Evolutionary conservation across 2,329 filamentous ascomycete genomes (phyloP).

Genomic region (Conoideocrella luteorostrata): DNA sequence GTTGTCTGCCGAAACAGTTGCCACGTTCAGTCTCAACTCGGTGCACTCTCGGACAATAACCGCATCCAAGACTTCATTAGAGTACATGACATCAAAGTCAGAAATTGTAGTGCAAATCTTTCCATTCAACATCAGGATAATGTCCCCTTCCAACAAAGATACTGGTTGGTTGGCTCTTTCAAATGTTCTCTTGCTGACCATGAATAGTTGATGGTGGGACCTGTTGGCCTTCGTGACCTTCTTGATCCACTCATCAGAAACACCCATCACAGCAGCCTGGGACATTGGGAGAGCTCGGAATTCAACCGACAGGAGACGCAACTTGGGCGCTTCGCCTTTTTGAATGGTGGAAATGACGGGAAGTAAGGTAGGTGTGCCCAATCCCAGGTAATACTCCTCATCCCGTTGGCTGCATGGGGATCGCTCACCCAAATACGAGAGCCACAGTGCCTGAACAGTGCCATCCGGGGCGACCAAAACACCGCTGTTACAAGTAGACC

Average conservation of each 20-base stretch:
- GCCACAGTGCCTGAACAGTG: conserved; percentile 89
- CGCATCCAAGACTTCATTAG: conserved; percentile 73
- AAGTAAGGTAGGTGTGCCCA: conserved; percentile 80
- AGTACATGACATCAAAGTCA: conserved; percentile 95
- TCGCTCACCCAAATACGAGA: conserved; percentile 92
- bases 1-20: conserved; percentile 81
- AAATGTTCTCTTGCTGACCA: conserved; percentile 86
- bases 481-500: conserved; percentile 86
- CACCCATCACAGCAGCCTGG: conserved; percentile 94
- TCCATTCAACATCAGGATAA: conserved; percentile 84
- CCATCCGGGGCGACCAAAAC: conserved; percentile 86
- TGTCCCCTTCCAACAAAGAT: conserved; percentile 79
- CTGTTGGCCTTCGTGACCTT: conserved; percentile 84
- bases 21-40: conserved; percentile 69
- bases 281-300: conserved; percentile 95
- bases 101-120: conserved; percentile 89
- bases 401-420: conserved; percentile 73
- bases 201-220: conserved; percentile 92
- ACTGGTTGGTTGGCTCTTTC: conserved; percentile 44
- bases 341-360: conserved; percentile 86
- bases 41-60: conserved; percentile 80
- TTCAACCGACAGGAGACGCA: conserved; percentile 90
- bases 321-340: conserved; percentile 66
- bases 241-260: conserved; percentile 91
- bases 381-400: conserved; percentile 91